Evolutionary conservation across 129 eudicot genomes (phyloP), one percentile per base, ranked within the genome.

Genomic region (Arctium minus): DNA sequence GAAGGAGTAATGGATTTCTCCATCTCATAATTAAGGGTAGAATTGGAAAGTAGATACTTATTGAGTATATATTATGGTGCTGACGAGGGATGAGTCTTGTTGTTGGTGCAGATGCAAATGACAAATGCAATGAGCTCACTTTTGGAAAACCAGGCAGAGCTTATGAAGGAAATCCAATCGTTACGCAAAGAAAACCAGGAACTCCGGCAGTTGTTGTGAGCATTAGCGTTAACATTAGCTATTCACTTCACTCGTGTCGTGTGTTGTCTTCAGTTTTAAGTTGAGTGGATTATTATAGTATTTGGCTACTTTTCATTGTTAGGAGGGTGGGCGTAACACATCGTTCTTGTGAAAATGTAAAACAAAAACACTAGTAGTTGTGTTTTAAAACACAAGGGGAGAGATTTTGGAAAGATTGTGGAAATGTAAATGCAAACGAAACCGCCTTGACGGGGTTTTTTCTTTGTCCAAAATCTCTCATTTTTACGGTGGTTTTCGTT

Each of bases 101-200:
- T n/a, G 36, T 78, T 62, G 64, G 13, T 85, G 88, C 90, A 96
- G 98, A 90, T 89, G 90, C 92, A 93, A 83, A 90, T 79, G 83
- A 89, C 98, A 9, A 90, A 79, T 77, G 89, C 71, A 76, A 89
- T 92, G 93, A 86, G 72, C 81, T 68, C 90, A 36, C 79, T 96
- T 72, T 82, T 88, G 81, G 93, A 96, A 84, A 90, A 89, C 37
- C 98, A 93, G 81, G 91, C 94, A 32, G 97, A 88, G 90, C 94
- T 96, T 65, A 92, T 93, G 92, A 88, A 89, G 83, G 98, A 96
- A 87, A 82, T 93, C 36, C 93, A 90, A 77, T 86, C 83, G 30
- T 89, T 96, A 8, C 89, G 95, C 74, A 90, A 92, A 83, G 99
- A 96, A 87, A 89, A 82, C 42, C 98, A 89, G 71, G 92, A 89